Conservation (phyloP, 75 land plant species). For the Pseudotsuga menziesii region DNA sequence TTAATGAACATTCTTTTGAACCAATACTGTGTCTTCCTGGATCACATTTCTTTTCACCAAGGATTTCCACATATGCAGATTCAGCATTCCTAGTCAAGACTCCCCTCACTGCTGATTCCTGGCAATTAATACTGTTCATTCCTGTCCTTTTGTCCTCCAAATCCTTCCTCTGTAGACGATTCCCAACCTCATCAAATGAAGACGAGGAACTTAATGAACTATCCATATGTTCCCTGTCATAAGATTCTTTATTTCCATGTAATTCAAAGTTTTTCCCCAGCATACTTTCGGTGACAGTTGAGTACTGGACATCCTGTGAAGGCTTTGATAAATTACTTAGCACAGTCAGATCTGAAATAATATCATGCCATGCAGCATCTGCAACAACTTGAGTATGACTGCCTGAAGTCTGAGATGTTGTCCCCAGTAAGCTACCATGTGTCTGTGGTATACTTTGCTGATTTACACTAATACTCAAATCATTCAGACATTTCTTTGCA, state of each 20-base stretch:
- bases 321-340: not conserved
- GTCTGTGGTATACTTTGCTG: not conserved
- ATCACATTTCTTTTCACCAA: constrained; percentile 1
- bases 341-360: constrained; percentile 13
- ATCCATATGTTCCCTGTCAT: not conserved
- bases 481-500: constrained; percentile 21
- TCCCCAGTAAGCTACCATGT: not conserved
- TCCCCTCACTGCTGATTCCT: not conserved
- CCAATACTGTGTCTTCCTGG: not conserved
- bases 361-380: constrained; percentile 8
- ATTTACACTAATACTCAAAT: not conserved
- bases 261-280: not conserved
- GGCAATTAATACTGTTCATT: not conserved
- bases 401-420: not conserved
- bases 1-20: constrained; percentile 1
- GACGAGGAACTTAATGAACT: not conserved
- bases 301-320: not conserved
- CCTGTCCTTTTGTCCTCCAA: not conserved
- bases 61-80: not conserved
- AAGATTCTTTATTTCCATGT: constrained; percentile 2
- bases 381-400: not conserved
- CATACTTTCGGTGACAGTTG: not conserved
- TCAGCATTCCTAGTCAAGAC: not conserved
- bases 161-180: not conserved
- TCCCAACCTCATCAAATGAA: constrained; percentile 2